Evolutionary conservation across 352 stramenopile genomes (phyloP).

Genomic region (Globisporangium alternatum): DNA sequence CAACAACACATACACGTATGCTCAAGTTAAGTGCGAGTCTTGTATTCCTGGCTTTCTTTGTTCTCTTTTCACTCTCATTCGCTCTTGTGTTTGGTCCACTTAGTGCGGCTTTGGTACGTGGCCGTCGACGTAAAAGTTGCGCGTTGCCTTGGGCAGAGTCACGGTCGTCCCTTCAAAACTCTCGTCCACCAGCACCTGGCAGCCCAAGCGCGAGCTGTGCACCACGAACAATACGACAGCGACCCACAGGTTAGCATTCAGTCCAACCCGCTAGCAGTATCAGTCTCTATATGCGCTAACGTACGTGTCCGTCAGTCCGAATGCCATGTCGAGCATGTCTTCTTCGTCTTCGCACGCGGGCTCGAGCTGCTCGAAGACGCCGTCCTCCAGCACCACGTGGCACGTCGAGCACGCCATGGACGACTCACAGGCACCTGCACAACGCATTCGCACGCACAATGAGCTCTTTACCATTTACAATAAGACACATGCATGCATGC

Average conservation of each 20-base stretch:
- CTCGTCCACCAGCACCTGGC: conserved; percentile 88
- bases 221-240: neutral
- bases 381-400: conserved; percentile 95
- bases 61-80: neutral
- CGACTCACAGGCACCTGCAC: conserved; percentile 84
- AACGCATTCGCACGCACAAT: conserved; percentile 32
- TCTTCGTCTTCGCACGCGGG: conserved; percentile 96
- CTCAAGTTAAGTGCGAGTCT: neutral
- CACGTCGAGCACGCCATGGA: conserved; percentile 99
- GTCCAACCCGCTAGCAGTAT: too few relatives aligned
- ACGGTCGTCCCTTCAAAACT: conserved; percentile 90
- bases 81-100: neutral
- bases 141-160: conserved; percentile 93
- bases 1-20: neutral
- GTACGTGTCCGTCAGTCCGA: conserved; percentile 95
- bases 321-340: conserved; percentile 99
- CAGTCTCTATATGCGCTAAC: neutral
- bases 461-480: neutral
- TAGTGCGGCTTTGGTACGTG: conserved; percentile 97
- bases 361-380: conserved; percentile 90
- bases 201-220: conserved; percentile 86
- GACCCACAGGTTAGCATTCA: neutral
- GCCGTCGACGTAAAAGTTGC: conserved; percentile 99
- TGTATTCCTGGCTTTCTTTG: neutral
- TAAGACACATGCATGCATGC: neutral